phyloP scores from a whole-genome alignment of 2,329 filamentous ascomycete genomes.

The Colletotrichum ledebouriae region DNA sequence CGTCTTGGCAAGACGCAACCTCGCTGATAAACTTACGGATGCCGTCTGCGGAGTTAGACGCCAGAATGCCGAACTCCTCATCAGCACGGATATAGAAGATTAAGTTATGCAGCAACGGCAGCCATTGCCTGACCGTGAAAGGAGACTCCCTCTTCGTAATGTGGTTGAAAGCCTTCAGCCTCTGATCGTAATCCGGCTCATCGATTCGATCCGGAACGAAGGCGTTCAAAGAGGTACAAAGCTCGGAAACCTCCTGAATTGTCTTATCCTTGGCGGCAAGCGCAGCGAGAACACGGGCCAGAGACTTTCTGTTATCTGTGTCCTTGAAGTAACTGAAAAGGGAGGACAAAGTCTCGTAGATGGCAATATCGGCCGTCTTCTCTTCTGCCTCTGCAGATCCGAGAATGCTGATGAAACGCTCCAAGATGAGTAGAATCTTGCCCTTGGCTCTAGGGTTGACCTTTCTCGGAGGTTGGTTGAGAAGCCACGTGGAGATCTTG shows the following conservation, averaged over 20 bases:
- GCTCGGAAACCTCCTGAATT: slow-evolving; percentile 72
- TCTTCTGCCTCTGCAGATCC: slow-evolving; percentile 48
- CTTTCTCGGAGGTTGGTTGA: slow-evolving; percentile 85
- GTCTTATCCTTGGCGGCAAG: slow-evolving; percentile 75
- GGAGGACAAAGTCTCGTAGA: slow-evolving; percentile 81
- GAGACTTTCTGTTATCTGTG: slow-evolving; percentile 77
- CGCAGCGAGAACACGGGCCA: slow-evolving; percentile 80
- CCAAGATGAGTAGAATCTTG: slow-evolving; percentile 81
- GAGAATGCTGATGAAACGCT: slow-evolving; percentile 80
- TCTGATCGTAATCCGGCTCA: slow-evolving; percentile 88
- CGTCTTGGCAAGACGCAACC: slow-evolving; percentile 59
- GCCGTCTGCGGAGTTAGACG: slow-evolving; percentile 83
- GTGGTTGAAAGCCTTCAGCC: slow-evolving; percentile 80
- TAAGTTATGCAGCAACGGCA: slow-evolving; percentile 89
- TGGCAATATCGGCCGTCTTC: slow-evolving; percentile 53
- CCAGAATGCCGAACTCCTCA: slow-evolving; percentile 88
- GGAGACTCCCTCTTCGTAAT: slow-evolving; percentile 74
- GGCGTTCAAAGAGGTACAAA: slow-evolving; percentile 87
- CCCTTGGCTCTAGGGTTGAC: slow-evolving; percentile 89
- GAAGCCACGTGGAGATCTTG: slow-evolving; percentile 82
- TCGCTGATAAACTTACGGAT: slow-evolving; percentile 83
- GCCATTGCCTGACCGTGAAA: slow-evolving; percentile 83
- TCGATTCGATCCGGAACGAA: slow-evolving; percentile 80
- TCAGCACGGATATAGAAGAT: slow-evolving; percentile 88
- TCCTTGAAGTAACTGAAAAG: slow-evolving; percentile 95